Evolutionary conservation across 2,329 filamentous ascomycete genomes (phyloP).

Genomic region (Cordyceps tenuipes): DNA sequence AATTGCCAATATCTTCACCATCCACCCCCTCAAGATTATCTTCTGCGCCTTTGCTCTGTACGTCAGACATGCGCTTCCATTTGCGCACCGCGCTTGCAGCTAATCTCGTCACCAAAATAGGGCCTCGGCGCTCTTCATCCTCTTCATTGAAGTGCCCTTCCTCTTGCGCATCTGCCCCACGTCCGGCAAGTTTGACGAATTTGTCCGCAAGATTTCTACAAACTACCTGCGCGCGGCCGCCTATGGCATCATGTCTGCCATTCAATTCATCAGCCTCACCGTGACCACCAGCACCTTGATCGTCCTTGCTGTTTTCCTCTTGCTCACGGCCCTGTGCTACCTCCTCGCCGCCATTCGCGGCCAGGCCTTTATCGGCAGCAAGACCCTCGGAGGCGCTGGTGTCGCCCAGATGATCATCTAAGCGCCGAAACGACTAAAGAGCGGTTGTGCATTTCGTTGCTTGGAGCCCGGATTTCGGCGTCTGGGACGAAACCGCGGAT

Average conservation of each 20-base stretch:
- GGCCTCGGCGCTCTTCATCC: constrained; percentile 60
- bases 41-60: constrained; percentile 48
- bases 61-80: constrained; percentile 19
- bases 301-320: constrained; percentile 73
- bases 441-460: constrained; percentile 7
- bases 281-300: constrained; percentile 62
- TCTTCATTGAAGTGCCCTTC: constrained; percentile 86
- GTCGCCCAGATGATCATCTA: constrained; percentile 97
- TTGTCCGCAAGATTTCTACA: constrained; percentile 86
- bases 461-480: constrained; percentile 5
- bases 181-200: constrained; percentile 75
- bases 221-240: constrained; percentile 94
- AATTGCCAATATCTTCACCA: constrained; percentile 58
- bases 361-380: constrained; percentile 76
- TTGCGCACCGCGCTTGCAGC: neutral
- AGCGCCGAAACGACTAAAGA: constrained; percentile 15
- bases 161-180: constrained; percentile 97
- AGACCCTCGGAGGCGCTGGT: constrained; percentile 68
- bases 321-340: constrained; percentile 74
- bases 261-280: constrained; percentile 79
- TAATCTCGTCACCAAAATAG: constrained; percentile 31
- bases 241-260: constrained; percentile 69
- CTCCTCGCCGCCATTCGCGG: constrained; percentile 69
- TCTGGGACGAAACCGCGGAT: neutral
- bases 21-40: constrained; percentile 38